A percentile compares a stretch with the other conserved stretches of the same genome.
These are phyloP conservation scores for Spatholobus suberectus DNA, from an alignment of 306 rosid species.

Conservation along the genomic window DNA sequence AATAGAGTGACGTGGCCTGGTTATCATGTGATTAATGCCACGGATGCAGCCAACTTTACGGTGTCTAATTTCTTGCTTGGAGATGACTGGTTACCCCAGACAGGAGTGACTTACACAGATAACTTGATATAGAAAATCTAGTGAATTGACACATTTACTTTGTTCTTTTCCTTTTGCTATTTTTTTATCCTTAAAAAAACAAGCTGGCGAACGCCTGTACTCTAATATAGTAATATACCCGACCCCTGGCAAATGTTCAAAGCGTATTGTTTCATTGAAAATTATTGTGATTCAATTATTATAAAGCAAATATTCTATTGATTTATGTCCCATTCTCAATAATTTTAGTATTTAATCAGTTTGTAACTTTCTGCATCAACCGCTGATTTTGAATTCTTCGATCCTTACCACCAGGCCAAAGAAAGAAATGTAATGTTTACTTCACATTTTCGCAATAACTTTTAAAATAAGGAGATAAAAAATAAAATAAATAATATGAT, in stretches of 20 bases:
- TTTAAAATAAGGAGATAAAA: neutral
- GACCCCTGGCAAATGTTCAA: neutral
- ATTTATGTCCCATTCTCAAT: neutral
- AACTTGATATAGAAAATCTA: slow-evolving; percentile 26
- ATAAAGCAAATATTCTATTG: neutral
- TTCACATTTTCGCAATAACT: neutral
- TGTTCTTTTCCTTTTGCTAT: neutral
- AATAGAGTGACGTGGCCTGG: slow-evolving; percentile 75
- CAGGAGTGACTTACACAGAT: slow-evolving; percentile 70
- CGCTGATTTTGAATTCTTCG: slow-evolving; percentile 29
- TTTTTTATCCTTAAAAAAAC: neutral
- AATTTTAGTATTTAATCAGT: neutral
- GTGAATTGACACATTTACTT: neutral
- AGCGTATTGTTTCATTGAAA: slow-evolving; percentile 20
- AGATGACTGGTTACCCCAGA: slow-evolving; percentile 77
- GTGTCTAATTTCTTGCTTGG: slow-evolving; percentile 68
- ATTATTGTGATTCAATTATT: slow-evolving; percentile 22
- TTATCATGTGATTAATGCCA: slow-evolving; percentile 66
- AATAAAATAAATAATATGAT: neutral
- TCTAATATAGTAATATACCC: neutral
- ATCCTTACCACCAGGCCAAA: neutral
- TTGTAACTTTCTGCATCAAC: neutral
- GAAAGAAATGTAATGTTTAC: neutral
- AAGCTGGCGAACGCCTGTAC: slow-evolving; percentile 20
- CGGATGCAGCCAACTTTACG: slow-evolving; percentile 78